Evolutionary conservation across 1,139 yeast genomes (phyloP).

Genomic region (Kodamaea alishanica): DNA sequence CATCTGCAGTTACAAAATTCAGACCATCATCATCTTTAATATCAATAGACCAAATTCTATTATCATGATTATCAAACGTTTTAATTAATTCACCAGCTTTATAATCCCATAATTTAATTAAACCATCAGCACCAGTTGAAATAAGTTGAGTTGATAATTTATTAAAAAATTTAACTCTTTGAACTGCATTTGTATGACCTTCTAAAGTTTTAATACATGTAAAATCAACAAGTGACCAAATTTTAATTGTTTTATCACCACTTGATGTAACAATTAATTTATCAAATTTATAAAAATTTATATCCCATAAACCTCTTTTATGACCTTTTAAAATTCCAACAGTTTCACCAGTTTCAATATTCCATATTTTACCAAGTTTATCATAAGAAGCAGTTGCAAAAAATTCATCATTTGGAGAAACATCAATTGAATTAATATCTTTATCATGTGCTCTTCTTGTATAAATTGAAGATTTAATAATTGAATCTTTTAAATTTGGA

Average conservation of each 20-base stretch:
- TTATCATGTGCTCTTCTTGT: constrained; percentile 97
- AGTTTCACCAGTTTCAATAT: constrained; percentile 74
- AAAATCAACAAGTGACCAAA: constrained; percentile 82
- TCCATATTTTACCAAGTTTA: constrained; percentile 88
- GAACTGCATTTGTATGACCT: constrained; percentile 92
- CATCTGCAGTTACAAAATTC: constrained; percentile 80
- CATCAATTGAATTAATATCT: constrained; percentile 84
- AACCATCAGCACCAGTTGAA: constrained; percentile 92
- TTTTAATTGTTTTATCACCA: constrained; percentile 85
- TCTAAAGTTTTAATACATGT: constrained; percentile 80
- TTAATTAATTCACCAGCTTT: constrained; percentile 65
- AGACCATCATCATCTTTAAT: constrained; percentile 65
- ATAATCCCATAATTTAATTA: constrained; percentile 85
- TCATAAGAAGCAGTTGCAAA: constrained; percentile 97
- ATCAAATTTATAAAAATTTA: constrained; percentile 75
- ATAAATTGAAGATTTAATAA: constrained; percentile 60
- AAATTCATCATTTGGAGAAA: constrained; percentile 82
- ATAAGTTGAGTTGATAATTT: constrained; percentile 60
- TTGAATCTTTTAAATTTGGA: constrained; percentile 37
- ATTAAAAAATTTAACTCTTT: constrained; percentile 69
- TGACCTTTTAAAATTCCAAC: constrained; percentile 85
- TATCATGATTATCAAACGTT: constrained; percentile 88
- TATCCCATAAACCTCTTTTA: constrained; percentile 92
- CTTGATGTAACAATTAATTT: constrained; percentile 73
- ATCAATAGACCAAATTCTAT: constrained; percentile 89